Evolutionary conservation across 2,329 filamentous ascomycete species (phyloP), one percentile per base, ranked within the genome.

Genomic region (Moelleriella libera): DNA sequence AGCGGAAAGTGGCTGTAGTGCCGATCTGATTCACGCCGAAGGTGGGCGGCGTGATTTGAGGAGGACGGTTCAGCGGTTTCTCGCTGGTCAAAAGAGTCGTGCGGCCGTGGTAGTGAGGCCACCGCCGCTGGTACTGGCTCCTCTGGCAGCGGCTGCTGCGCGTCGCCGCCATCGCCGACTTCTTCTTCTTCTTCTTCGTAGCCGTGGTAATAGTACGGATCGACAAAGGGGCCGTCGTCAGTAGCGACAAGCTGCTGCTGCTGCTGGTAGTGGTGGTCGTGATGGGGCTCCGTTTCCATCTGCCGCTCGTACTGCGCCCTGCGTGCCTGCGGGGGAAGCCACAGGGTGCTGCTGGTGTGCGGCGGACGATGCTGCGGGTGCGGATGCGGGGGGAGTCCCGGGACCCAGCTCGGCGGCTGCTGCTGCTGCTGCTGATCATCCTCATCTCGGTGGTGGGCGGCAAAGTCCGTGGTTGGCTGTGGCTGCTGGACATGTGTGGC

Each of bases 201-300:
- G 21, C 21, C 21, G 2, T 21, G 21, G 21, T 21, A 21, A 21
- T 21, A 21, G 21, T 21, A 21, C 21, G 21, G 21, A 21, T 21
- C 21, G 21, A 21, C 21, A 21, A 21, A 21, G 21, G 21, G 21
- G 21, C 21, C 21, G 21, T 21, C 21, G 21, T 21, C 21, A 21
- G 21, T 3, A 21, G 21, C 21, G 21, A 21, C 21, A 21, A 21
- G 34, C 9, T 41, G 11, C 40, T 41, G 40, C 3, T 12, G 10
- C 2, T 11, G 40, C 4, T 42, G 45, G 21, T 12, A 7, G 6
- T 46, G 45, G 14, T n/a, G 32, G 10, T 34, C 30, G 48, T 50
- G 49, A 34, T 50, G 49, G 39, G 47, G 47, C 41, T 50, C 49
- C 9, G 49, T 50, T 30, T 50, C 47, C n/a, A 50, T 45, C 9